Evolutionary conservation across 176 grass and related monocot species (phyloP).

Genomic region (Juncus effusus): DNA sequence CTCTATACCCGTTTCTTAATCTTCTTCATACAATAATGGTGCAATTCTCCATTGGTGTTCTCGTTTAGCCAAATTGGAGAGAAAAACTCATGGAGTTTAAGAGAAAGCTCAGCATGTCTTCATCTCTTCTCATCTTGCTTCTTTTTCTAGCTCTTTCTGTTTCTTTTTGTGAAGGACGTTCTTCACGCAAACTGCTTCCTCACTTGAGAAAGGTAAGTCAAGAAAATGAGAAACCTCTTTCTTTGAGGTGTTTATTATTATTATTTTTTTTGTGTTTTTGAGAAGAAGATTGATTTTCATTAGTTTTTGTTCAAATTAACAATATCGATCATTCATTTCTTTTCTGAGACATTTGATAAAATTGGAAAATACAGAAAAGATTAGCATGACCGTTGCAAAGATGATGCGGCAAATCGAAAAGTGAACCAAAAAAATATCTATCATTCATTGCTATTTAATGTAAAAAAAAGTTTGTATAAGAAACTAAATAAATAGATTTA

Average conservation of each 20-base stretch:
- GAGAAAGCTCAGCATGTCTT: slow-evolving; percentile 24
- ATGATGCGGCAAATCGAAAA: no score
- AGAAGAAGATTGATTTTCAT: neutral
- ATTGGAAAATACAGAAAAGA: no score
- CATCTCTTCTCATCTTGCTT: slow-evolving; percentile 33
- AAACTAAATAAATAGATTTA: no score
- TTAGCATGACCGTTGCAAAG: no score
- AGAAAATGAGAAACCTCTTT: neutral
- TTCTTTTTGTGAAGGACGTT: slow-evolving; percentile 43
- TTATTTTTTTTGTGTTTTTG: neutral
- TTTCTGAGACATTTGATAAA: no score
- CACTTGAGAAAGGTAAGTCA: slow-evolving; percentile 33
- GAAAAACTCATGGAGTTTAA: neutral
- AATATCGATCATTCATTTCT: no score
- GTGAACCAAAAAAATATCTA: neutral
- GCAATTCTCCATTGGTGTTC: slow-evolving; percentile 9
- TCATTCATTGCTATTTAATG: no score
- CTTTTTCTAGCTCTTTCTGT: slow-evolving; percentile 33
- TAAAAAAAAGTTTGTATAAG: no score
- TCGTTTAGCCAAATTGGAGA: slow-evolving; percentile 8
- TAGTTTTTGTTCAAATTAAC: neutral
- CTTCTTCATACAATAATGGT: slow-evolving; percentile 26
- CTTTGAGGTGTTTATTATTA: no score
- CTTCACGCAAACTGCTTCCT: slow-evolving; percentile 18
- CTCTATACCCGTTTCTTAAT: slow-evolving; percentile 10